phyloP scores from a whole-genome alignment of 2,329 filamentous ascomycete species.

The Talaromyces sp. region DNA sequence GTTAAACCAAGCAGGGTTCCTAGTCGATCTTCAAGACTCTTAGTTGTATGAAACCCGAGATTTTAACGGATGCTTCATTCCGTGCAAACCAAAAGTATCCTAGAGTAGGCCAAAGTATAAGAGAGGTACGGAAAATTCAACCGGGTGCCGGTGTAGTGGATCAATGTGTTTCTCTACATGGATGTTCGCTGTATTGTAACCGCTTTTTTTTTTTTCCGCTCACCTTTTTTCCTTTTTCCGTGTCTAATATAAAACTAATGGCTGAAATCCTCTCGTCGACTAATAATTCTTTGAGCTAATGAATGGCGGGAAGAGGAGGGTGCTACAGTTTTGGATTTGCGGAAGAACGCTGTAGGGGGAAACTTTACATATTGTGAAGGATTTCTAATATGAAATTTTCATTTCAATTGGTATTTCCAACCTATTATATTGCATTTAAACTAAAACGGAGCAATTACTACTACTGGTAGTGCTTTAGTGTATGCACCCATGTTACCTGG shows the following conservation, averaged over 20 bases:
- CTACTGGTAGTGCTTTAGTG: constrained; percentile 6
- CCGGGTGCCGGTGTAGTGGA: background rate
- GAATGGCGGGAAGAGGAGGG: background rate
- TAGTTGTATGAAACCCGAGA: background rate
- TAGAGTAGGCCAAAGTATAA: background rate
- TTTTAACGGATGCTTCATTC: background rate
- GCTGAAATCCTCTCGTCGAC: background rate
- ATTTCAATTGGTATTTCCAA: background rate
- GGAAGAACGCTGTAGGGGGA: background rate
- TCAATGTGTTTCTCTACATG: background rate
- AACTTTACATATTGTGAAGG: background rate
- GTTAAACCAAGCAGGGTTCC: background rate
- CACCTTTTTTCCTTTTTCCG: background rate
- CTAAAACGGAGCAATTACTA: constrained; percentile 13
- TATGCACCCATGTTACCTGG: constrained; percentile 3
- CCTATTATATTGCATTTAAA: background rate
- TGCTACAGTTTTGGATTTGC: background rate
- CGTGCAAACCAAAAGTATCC: no score
- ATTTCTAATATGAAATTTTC: background rate
- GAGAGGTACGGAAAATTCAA: background rate
- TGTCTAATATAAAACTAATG: background rate
- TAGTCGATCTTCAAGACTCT: constrained; percentile 2
- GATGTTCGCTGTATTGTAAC: constrained; percentile 4
- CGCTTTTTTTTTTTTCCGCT: background rate
- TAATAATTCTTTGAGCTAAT: background rate